Evolutionary conservation across 2,329 filamentous ascomycete species (phyloP).

Genomic region (Davidsoniella australis): DNA sequence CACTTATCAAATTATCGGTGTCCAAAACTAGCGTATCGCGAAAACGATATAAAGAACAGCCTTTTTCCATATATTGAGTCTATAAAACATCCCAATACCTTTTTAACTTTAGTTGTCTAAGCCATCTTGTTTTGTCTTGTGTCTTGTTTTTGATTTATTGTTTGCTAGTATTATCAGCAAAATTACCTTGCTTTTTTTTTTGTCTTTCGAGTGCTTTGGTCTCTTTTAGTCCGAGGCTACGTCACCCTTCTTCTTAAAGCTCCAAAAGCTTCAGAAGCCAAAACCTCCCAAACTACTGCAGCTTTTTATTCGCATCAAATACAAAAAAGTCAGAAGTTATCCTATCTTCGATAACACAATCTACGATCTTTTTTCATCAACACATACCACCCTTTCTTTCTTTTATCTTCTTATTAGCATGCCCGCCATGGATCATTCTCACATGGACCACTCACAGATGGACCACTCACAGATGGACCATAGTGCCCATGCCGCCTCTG

Average conservation of each 20-base stretch:
- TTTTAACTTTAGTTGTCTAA: background rate
- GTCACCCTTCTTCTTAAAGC: background rate
- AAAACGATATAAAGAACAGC: background rate
- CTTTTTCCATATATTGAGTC: background rate
- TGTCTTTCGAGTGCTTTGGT: background rate
- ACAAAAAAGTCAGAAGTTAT: too few species aligned
- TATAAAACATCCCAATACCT: background rate
- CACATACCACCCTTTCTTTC: too few species aligned
- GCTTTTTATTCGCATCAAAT: too few species aligned
- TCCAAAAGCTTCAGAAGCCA: background rate
- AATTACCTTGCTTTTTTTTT: background rate
- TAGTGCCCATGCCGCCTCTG: slow-evolving; percentile 24
- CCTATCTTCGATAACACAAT: too few species aligned
- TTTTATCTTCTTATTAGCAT: too few species aligned
- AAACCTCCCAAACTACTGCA: too few species aligned
- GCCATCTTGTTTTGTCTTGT: background rate
- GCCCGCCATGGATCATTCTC: slow-evolving; percentile 10
- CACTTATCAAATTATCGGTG: too few species aligned
- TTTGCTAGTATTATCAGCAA: background rate
- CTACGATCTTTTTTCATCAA: too few species aligned
- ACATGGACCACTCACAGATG: slow-evolving; percentile 17
- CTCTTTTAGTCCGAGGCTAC: too few species aligned
- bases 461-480: slow-evolving; percentile 31
- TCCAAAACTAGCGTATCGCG: too few species aligned
- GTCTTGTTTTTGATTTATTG: background rate